These are phyloP conservation scores for Chalciporus chontae DNA, from an alignment of 768 basidiomycete species.

Conservation along the genomic window DNA sequence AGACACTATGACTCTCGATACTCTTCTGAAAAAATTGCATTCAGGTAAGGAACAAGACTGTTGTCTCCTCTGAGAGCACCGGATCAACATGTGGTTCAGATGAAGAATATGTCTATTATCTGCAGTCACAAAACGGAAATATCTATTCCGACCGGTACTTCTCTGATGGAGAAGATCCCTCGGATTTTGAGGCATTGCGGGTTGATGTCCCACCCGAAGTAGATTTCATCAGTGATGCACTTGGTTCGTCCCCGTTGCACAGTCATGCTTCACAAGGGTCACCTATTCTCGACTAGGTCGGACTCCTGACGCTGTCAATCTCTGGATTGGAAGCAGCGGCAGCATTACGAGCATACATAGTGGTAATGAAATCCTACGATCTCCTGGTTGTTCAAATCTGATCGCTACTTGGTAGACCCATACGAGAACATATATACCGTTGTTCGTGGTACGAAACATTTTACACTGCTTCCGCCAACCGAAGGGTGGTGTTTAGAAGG, in stretches of 20 bases:
- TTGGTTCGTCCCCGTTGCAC: conserved; percentile 48
- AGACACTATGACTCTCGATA: conserved; percentile 62
- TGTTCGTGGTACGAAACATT: conserved; percentile 78
- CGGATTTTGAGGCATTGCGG: conserved; percentile 63
- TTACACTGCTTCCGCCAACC: conserved; percentile 84
- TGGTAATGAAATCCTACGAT: conserved; percentile 43
- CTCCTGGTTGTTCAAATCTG: neutral
- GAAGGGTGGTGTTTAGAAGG: conserved; percentile 83
- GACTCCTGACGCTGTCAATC: conserved; percentile 83
- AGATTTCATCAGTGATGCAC: conserved; percentile 70
- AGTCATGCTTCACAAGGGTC: neutral
- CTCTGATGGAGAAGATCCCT: conserved; percentile 32
- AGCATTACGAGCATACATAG: conserved; percentile 86
- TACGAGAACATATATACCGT: conserved; percentile 95
- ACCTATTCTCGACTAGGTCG: conserved; percentile 37
- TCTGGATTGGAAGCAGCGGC: conserved; percentile 82
- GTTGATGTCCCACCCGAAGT: conserved; percentile 67
- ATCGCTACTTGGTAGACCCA: conserved; percentile 49
- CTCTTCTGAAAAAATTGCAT: conserved; percentile 45
- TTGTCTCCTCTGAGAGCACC: neutral
- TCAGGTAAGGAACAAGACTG: conserved; percentile 27
- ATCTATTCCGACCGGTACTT: conserved; percentile 52
- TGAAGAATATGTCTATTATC: conserved; percentile 51
- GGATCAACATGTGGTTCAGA: neutral
- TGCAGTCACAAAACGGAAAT: conserved; percentile 94